phyloP scores from a whole-genome alignment of 2,329 filamentous ascomycete genomes.

The Fusarium neocosmosporiellum region DNA sequence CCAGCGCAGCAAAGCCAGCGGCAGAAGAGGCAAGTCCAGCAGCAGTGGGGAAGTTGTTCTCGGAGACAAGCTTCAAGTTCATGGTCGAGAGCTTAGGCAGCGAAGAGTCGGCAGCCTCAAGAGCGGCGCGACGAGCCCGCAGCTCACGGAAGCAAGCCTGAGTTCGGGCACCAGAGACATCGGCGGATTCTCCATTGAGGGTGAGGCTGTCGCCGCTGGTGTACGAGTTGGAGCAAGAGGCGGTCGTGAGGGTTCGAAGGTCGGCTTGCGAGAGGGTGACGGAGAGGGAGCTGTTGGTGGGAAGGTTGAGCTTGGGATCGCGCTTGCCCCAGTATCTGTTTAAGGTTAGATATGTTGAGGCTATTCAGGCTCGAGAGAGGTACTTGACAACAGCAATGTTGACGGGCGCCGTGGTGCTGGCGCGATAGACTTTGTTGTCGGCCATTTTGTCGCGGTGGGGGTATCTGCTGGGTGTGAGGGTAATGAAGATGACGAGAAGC shows the following conservation, averaged over 20 bases:
- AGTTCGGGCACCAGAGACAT: conserved; percentile 89
- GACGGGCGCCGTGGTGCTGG: conserved; percentile 95
- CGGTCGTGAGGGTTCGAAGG: conserved; percentile 94
- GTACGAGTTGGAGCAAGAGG: conserved; percentile 84
- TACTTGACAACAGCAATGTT: conserved; percentile 99
- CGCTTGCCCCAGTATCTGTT: conserved; percentile 91
- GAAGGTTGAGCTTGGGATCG: conserved; percentile 91
- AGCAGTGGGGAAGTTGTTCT: conserved; percentile 99
- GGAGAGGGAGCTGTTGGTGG: conserved; percentile 96
- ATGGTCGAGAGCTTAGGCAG: conserved; percentile 85
- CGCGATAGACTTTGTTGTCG: conserved; percentile 77
- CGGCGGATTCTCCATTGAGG: conserved; percentile 85
- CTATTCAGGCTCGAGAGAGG: not conserved
- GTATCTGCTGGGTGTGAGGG: conserved; percentile 2
- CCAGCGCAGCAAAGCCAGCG: conserved; percentile 75
- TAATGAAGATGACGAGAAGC: not conserved
- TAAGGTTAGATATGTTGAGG: not conserved
- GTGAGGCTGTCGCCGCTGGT: conserved; percentile 75
- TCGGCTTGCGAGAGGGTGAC: conserved; percentile 96
- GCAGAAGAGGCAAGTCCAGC: conserved; percentile 84
- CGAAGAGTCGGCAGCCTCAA: conserved; percentile 78
- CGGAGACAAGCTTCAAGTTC: conserved; percentile 87
- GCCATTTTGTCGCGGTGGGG: conserved; percentile 51
- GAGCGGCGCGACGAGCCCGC: conserved; percentile 76
- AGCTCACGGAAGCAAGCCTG: conserved; percentile 94